These are phyloP conservation scores for Helotiales sp. DNA, from an alignment of 2,329 filamentous ascomycete species.

Conservation along the genomic window DNA sequence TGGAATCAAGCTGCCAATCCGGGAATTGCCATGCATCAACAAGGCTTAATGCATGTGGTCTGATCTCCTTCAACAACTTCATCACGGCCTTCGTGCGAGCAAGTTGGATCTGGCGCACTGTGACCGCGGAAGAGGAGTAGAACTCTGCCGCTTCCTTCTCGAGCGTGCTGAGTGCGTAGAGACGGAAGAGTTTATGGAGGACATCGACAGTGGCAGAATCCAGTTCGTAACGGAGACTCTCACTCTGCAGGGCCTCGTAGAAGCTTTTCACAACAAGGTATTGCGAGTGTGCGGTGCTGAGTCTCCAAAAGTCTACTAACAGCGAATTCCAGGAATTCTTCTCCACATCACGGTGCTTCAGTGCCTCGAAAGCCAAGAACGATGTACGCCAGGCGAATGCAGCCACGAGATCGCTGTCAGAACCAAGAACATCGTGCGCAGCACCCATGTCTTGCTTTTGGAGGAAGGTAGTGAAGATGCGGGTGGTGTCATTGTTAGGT, in stretches of 20 bases:
- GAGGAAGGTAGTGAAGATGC: slow-evolving; percentile 68
- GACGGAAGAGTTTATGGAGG: slow-evolving; percentile 69
- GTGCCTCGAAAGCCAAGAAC: slow-evolving; percentile 75
- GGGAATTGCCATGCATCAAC: slow-evolving; percentile 79
- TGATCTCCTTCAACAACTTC: slow-evolving; percentile 71
- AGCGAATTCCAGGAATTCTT: slow-evolving; percentile 80
- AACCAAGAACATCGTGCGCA: slow-evolving; percentile 75
- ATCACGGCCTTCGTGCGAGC: slow-evolving; percentile 70
- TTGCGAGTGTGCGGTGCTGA: slow-evolving; percentile 76
- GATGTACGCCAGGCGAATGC: slow-evolving; percentile 79
- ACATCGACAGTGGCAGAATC: slow-evolving; percentile 61
- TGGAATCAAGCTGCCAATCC: slow-evolving; percentile 78
- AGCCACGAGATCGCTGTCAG: slow-evolving; percentile 71
- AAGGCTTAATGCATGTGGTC: slow-evolving; percentile 73
- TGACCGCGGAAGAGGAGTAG: slow-evolving; percentile 71
- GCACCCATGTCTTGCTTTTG: slow-evolving; percentile 70
- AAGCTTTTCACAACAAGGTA: slow-evolving; percentile 82
- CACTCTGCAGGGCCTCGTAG: slow-evolving; percentile 68
- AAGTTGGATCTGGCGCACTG: slow-evolving; percentile 73
- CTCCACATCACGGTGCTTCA: slow-evolving; percentile 74
- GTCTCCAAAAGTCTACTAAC: slow-evolving; percentile 77
- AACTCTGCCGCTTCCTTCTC: slow-evolving; percentile 74
- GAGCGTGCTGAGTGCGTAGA: slow-evolving; percentile 68
- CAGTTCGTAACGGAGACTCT: slow-evolving; percentile 56
- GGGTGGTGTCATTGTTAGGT: slow-evolving; percentile 70